Evolutionary conservation across 2,329 filamentous ascomycete genomes (phyloP).

Genomic region (Colletotrichum echinochloae): DNA sequence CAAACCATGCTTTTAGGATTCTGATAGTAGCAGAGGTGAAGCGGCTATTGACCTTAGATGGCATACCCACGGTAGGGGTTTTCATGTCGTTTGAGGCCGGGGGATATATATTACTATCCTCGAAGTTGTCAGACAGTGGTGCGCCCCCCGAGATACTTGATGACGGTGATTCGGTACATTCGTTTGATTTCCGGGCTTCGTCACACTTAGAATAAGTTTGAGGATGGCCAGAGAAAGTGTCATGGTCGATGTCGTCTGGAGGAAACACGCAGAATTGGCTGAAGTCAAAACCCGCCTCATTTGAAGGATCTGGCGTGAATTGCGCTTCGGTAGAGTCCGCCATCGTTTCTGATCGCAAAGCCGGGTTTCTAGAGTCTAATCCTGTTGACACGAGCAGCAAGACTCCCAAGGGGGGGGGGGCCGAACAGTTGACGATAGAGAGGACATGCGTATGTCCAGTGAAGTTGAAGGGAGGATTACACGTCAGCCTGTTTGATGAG

Average conservation of each 20-base stretch:
- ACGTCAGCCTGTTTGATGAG: neutral
- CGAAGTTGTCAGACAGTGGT: neutral
- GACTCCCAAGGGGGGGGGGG: rapidly evolving
- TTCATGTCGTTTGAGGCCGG: neutral
- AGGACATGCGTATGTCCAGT: neutral
- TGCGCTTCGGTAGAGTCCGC: neutral
- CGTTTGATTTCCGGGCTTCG: neutral
- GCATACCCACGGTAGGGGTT: neutral
- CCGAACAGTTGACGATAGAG: neutral
- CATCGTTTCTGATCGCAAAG: neutral
- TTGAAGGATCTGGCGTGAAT: neutral
- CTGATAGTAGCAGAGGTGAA: constrained; percentile 49
- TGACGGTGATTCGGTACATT: neutral
- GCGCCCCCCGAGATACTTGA: constrained; percentile 22
- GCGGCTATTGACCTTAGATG: constrained; percentile 14
- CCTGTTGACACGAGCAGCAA: neutral
- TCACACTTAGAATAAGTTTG: no score
- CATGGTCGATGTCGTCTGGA: neutral
- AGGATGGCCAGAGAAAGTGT: neutral
- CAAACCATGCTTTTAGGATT: constrained; percentile 72
- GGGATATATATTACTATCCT: neutral
- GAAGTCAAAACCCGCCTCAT: constrained; percentile 7
- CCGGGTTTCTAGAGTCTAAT: no score
- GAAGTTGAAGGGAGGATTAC: neutral
- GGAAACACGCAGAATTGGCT: neutral